A percentile compares a stretch with the other conserved stretches of the same genome.
Evolutionary conservation across 2,329 filamentous ascomycete genomes (phyloP).

Genomic region (Didymella lethalis): DNA sequence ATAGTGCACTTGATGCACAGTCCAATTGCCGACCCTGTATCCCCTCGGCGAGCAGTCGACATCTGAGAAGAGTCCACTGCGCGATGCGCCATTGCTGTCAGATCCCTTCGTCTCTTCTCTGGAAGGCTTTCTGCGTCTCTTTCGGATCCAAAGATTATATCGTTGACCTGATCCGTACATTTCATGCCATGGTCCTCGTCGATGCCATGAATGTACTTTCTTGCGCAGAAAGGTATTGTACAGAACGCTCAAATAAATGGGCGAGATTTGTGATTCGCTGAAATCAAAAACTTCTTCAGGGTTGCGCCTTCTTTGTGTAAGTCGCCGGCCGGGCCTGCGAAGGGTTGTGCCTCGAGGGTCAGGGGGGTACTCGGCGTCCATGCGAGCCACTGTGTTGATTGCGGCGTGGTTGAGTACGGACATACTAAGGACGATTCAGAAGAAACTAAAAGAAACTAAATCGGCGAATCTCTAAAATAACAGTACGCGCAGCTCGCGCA

Average conservation of each 20-base stretch:
- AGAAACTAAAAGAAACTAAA: no score
- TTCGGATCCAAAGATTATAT: background rate
- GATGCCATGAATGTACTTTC: background rate
- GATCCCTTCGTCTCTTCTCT: background rate
- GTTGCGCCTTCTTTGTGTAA: background rate
- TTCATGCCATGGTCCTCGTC: background rate
- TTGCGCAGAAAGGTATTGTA: background rate
- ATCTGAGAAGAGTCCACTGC: background rate
- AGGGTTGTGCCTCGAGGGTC: background rate
- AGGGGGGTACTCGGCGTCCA: background rate
- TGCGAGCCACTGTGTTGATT: background rate
- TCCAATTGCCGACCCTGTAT: background rate
- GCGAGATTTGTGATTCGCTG: slow-evolving; percentile 1
- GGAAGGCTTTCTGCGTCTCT: background rate
- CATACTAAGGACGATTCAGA: no score
- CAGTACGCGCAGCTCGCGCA: no score
- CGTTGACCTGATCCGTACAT: background rate
- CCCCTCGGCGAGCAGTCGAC: background rate
- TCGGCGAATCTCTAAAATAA: no score
- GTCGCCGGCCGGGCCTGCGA: no score
- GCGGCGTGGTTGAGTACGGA: background rate
- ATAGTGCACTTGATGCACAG: background rate
- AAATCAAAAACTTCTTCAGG: background rate
- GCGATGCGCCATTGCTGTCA: background rate
- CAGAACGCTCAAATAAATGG: background rate